Base-by-base conservation (phyloP, 805 yeast genomes). In the Kuraishia ogatae region DNA sequence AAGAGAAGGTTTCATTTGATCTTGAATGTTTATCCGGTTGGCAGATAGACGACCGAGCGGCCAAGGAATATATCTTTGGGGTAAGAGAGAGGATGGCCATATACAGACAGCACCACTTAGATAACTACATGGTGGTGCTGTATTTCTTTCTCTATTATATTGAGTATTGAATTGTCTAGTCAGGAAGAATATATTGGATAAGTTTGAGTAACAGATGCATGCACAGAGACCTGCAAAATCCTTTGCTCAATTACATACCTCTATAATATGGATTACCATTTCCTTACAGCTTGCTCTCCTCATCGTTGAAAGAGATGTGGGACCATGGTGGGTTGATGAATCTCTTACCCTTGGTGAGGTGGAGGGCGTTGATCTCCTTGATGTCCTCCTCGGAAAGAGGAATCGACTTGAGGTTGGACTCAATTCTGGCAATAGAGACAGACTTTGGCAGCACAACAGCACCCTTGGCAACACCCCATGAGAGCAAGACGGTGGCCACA, bases 381-480 rank as follows among this genome's bases (percentile, higher is more conserved):
- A 72, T 69, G 55, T 76, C 80, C 28, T 64, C 75, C 20, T 68
- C 67, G 1, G 65, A 55, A 46, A 77, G 63, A 4, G 64, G 60
- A 15, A 77, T 62, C 11, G 66, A 56, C 43, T 69, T 58, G 52
- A 75, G 67, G 62, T 77, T 77, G 39, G 66, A 59, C 20, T 56
- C 67, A 46, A 77, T 66, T 63, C 77, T 64, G 17, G 56, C 56
- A 17, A 62, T 59, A 22, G 58, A 59, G 15, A 64, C 68, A 11
- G 75, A 71, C 57, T 71, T 73, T 50, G 76, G 77, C 54, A 73
- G 61, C 13, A 71, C 71, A 39, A 68, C 67, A 21, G 78, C 71
- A 7, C 78, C 80, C 68, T 87, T 79, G 62, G 75, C 71, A 35
- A 80, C 67, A 50, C 79, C 81, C 88, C 88, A 84, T 28, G 83